Conservation (phyloP, 129 eudicot genomes). For the Heracleum sosnowskyi region DNA sequence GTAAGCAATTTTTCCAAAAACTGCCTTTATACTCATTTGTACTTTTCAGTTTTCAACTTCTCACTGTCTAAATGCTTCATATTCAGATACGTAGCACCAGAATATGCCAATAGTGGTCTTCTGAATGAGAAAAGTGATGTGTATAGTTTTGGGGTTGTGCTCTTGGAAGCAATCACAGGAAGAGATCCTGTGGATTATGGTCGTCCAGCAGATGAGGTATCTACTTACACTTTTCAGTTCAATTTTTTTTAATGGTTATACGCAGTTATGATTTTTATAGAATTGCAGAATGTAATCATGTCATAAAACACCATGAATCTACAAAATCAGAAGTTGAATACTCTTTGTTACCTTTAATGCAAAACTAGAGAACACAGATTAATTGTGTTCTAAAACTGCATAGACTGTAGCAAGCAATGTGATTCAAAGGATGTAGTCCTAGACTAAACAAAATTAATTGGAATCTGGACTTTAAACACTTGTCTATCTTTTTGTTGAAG, state of each 20-base stretch:
- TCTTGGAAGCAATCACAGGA: slow-evolving; percentile 74
- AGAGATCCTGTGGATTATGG: slow-evolving; percentile 87
- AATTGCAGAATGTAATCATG: background rate
- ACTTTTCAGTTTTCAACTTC: background rate
- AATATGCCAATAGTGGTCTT: slow-evolving; percentile 85
- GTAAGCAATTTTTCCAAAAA: slow-evolving; percentile 18
- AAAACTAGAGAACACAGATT: background rate
- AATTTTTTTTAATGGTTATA: background rate
- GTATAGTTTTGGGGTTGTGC: slow-evolving; percentile 76
- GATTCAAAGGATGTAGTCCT: background rate
- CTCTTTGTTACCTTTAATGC: background rate
- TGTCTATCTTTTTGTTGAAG: background rate
- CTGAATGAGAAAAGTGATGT: slow-evolving; percentile 83
- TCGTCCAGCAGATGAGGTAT: slow-evolving; percentile 77
- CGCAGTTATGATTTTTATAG: background rate
- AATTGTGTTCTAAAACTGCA: background rate
- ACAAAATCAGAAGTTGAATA: background rate
- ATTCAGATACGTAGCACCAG: slow-evolving; percentile 81
- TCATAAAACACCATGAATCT: background rate
- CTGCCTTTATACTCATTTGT: background rate
- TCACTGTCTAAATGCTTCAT: background rate
- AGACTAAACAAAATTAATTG: background rate
- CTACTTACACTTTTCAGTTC: background rate
- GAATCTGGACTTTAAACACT: background rate
- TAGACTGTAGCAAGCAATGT: background rate